Evolutionary conservation across 495 filamentous ascomycete species (phyloP).

Genomic region (Penicillium diatomitis): DNA sequence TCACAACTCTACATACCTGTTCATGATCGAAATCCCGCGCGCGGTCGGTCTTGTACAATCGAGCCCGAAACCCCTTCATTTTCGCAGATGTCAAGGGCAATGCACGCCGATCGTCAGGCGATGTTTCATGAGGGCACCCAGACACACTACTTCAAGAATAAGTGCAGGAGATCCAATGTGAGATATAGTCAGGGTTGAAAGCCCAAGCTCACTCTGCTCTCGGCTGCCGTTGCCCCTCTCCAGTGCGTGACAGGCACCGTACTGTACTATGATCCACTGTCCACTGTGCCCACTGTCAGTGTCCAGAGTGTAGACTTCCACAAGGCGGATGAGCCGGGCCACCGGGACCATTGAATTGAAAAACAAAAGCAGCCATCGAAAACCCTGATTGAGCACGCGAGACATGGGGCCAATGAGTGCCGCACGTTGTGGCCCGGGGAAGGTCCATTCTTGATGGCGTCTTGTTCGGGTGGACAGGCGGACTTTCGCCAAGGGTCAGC

Average conservation of each 20-base stretch:
- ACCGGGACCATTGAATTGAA: no score
- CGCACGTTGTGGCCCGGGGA: neutral
- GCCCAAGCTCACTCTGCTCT: no score
- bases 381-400: neutral
- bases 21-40: conserved; percentile 43
- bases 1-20: conserved; percentile 19
- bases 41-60: conserved; percentile 41
- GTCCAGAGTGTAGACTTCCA: no score
- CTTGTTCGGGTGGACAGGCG: neutral
- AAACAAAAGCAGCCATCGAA: no score
- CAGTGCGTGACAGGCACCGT: no score
- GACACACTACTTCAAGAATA: neutral
- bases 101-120: neutral
- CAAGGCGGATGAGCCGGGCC: no score
- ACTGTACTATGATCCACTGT: no score
- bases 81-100: neutral
- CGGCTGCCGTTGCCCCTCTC: no score
- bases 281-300: no score
- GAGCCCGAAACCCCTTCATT: conserved; percentile 32
- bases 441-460: neutral
- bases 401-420: conserved; percentile 9
- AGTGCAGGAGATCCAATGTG: neutral
- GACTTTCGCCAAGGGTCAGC: neutral
- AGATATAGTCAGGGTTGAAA: neutral
- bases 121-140: neutral